Evolutionary conservation across 192 early-diverging fungal genomes (phyloP).

Genomic region (Dimargaris xerosporica): DNA sequence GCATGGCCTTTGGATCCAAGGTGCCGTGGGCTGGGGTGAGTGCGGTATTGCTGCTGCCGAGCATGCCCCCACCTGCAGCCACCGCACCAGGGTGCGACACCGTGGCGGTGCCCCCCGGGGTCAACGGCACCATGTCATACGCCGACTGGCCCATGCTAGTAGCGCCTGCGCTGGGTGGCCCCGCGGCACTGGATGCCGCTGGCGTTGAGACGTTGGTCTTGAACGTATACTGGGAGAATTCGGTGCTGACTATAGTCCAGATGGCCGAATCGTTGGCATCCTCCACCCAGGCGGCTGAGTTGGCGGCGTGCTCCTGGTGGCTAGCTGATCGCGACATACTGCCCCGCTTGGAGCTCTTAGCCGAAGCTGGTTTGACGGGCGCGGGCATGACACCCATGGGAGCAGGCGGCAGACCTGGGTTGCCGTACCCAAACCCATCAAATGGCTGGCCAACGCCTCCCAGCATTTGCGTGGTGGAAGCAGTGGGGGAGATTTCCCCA

Average conservation of each 20-base stretch:
- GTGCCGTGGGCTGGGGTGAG: constrained; percentile 18
- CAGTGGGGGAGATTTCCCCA: constrained; percentile 11
- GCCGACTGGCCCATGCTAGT: background rate
- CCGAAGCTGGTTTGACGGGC: background rate
- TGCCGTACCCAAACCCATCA: constrained; percentile 9
- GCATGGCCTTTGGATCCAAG: background rate
- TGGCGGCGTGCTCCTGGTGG: constrained; percentile 16
- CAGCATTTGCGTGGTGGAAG: constrained; percentile 25
- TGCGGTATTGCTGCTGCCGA: constrained; percentile 23
- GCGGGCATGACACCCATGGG: background rate
- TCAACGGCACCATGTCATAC: background rate
- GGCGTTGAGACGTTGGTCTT: background rate
- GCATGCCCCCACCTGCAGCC: constrained; percentile 20
- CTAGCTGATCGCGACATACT: constrained; percentile 11
- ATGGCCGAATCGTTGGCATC: constrained; percentile 79
- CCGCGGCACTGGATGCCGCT: background rate
- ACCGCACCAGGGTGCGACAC: background rate
- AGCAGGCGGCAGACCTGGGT: background rate
- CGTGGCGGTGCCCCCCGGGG: background rate
- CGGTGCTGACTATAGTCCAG: constrained; percentile 87
- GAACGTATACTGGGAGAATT: constrained; percentile 27
- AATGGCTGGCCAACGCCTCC: constrained; percentile 16
- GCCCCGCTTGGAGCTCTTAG: constrained; percentile 3
- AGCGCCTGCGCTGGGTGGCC: background rate
- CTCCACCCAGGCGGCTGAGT: constrained; percentile 46